These are phyloP conservation scores for Coprinopsis sp. DNA, from an alignment of 768 basidiomycete genomes.

Conservation along the genomic window DNA sequence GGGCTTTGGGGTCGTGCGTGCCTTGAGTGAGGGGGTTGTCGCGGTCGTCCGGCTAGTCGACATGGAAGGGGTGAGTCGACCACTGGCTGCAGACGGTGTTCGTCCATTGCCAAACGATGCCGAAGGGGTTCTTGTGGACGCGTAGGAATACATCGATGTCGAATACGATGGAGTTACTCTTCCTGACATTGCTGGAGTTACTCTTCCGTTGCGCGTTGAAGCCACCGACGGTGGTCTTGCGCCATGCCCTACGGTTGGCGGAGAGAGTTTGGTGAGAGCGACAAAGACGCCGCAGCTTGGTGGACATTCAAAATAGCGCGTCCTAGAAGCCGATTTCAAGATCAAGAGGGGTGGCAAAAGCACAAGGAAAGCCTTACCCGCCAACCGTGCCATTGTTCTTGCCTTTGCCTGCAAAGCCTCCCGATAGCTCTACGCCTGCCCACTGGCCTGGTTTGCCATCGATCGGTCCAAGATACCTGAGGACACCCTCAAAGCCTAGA, in stretches of 20 bases:
- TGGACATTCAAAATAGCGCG: conserved; percentile 82
- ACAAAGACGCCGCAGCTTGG: conserved; percentile 90
- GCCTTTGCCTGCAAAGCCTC: conserved; percentile 83
- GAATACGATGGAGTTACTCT: conserved; percentile 47
- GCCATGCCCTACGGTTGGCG: conserved; percentile 60
- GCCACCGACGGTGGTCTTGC: conserved; percentile 76
- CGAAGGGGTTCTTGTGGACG: conserved; percentile 29
- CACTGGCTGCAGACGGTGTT: conserved; percentile 36
- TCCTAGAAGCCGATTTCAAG: conserved; percentile 37
- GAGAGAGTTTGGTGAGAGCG: conserved; percentile 72
- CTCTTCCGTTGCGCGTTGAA: conserved; percentile 60
- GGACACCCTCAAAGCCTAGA: conserved; percentile 79
- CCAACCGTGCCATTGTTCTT: conserved; percentile 92
- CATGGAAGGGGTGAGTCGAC: conserved; percentile 47
- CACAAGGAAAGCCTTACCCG: conserved; percentile 55
- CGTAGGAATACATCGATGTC: conserved; percentile 19
- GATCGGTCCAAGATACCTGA: conserved; percentile 80
- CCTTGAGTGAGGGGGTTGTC: conserved; percentile 32
- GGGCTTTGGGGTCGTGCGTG: conserved; percentile 23
- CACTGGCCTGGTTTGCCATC: conserved; percentile 86
- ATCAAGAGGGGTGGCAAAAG: conserved; percentile 8
- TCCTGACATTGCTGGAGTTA: conserved; percentile 54
- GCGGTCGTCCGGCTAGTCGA: conserved; percentile 34
- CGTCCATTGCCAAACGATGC: conserved; percentile 36
- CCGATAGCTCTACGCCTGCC: conserved; percentile 89